Evolutionary conservation across 2,329 filamentous ascomycete species (phyloP), one percentile per base, ranked within the genome.

Genomic region (Colletotrichum caudatum): DNA sequence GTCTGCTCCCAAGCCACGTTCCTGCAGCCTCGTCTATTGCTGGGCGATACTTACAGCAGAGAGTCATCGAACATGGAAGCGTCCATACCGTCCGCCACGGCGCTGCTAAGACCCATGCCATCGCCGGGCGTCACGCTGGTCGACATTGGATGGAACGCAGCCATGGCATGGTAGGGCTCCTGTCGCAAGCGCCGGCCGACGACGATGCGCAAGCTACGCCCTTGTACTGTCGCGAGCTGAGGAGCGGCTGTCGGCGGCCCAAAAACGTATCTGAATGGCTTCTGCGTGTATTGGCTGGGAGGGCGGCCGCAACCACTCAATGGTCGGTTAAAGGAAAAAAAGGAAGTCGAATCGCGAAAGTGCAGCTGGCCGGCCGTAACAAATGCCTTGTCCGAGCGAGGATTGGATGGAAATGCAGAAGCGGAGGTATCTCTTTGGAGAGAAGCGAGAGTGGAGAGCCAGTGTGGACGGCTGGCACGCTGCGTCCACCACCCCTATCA

Each of bases 121-220:
- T 88, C 85, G 77, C 79, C 81, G 73, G 82, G 78, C 62, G 83
- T 81, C 76, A 82, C 78, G 78, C 81, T 80, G 74, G 83, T 80
- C 75, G 83, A 80, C 82, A 89, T 86, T 78, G 86, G 83, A 80
- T 88, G 89, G 83, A 85, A 90, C 77, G 84, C 83, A 75, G 87
- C 86, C 88, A 90, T 90, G 78, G 83, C 86, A 87, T 88, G 76
- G 79, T 81, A 75, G 75, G 76, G 76, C 76, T 74, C 73, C 67
- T 39, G 58, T 39, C 63, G 69, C 59, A 62, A 64, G 71, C 70
- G 73, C 78, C 74, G 75, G 71, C 72, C 72, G 72, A 64, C 72
- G 46, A 62, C 72, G 46, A 62, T 58, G 59, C 72, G 67, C 64
- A 64, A 41, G 62, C 56, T 46, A 39, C 39, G 48, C 51, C 26